Conservation (phyloP, 805 yeast species). For the Ogataea wickerhamii region DNA sequence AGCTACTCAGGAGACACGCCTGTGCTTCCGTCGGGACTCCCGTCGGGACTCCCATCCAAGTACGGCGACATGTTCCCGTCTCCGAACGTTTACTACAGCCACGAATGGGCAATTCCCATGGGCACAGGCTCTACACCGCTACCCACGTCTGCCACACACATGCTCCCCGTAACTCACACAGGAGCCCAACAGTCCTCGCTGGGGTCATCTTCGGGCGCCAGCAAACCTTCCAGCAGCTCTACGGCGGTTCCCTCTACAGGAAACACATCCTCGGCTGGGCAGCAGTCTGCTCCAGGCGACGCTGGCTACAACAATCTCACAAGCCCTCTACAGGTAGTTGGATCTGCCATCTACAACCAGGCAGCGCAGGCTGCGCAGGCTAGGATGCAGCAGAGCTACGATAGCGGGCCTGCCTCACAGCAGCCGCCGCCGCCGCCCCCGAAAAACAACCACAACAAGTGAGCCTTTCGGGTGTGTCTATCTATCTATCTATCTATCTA, state of each 20-base stretch:
- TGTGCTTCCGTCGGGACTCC: slow-evolving; percentile 65
- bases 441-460: too few species aligned
- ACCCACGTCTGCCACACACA: slow-evolving; percentile 30
- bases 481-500: too few species aligned
- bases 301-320: slow-evolving; percentile 12
- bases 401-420: too few species aligned
- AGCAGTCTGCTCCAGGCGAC: slow-evolving; percentile 3
- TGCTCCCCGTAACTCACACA: slow-evolving; percentile 17
- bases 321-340: slow-evolving; percentile 28
- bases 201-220: slow-evolving; percentile 13
- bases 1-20: slow-evolving; percentile 47
- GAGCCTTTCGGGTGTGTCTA: too few species aligned
- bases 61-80: slow-evolving; percentile 77
- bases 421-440: too few species aligned
- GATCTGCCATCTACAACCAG: slow-evolving; percentile 22
- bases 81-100: slow-evolving; percentile 70
- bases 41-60: slow-evolving; percentile 67
- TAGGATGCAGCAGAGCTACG: slow-evolving; percentile 13
- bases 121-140: slow-evolving; percentile 42
- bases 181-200: slow-evolving; percentile 15
- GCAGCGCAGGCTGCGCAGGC: slow-evolving; percentile 22
- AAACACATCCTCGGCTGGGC: slow-evolving; percentile 1
- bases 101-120: slow-evolving; percentile 49
- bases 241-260: slow-evolving; percentile 4
- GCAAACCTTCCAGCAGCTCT: background rate